Conservation (phyloP, 441 rosid genomes). For the Mallotus japonicus region DNA sequence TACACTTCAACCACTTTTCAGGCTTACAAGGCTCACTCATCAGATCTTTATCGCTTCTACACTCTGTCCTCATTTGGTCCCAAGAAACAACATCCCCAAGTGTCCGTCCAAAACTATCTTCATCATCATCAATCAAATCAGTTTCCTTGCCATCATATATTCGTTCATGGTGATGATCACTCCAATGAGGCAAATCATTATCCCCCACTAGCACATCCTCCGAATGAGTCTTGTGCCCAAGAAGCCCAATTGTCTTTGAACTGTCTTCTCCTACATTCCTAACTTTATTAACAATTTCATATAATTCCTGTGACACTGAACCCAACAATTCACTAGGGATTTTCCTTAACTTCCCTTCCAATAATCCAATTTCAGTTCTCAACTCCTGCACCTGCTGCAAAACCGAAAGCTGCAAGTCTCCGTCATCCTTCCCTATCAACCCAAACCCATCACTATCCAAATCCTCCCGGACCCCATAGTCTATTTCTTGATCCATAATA, state of each 20-base stretch:
- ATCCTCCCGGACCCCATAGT: slow-evolving; percentile 85
- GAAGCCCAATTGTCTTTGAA: slow-evolving; percentile 50
- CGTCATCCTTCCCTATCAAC: slow-evolving; percentile 64
- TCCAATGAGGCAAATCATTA: slow-evolving; percentile 81
- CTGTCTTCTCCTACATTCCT: slow-evolving; percentile 71
- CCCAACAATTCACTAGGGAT: slow-evolving; percentile 57
- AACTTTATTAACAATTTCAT: slow-evolving; percentile 64
- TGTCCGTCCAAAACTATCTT: slow-evolving; percentile 80
- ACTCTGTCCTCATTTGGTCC: slow-evolving; percentile 72
- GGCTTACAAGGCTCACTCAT: slow-evolving; percentile 73
- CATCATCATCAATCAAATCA: slow-evolving; percentile 82
- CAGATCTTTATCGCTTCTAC: slow-evolving; percentile 68
- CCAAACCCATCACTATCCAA: slow-evolving; percentile 66
- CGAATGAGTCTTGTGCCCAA: slow-evolving; percentile 52
- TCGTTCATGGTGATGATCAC: slow-evolving; percentile 58
- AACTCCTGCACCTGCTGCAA: slow-evolving; percentile 85
- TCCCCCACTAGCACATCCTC: slow-evolving; percentile 73
- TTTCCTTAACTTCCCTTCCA: slow-evolving; percentile 73
- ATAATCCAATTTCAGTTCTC: slow-evolving; percentile 56
- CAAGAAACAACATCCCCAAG: slow-evolving; percentile 91
- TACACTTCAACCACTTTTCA: slow-evolving; percentile 84
- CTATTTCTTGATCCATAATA: slow-evolving; percentile 70
- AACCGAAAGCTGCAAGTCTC: slow-evolving; percentile 58
- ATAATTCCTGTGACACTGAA: slow-evolving; percentile 73
- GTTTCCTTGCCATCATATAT: slow-evolving; percentile 75